Evolutionary conservation across 495 filamentous ascomycete species (phyloP).

Genomic region (Aspergillus egyptiacus): DNA sequence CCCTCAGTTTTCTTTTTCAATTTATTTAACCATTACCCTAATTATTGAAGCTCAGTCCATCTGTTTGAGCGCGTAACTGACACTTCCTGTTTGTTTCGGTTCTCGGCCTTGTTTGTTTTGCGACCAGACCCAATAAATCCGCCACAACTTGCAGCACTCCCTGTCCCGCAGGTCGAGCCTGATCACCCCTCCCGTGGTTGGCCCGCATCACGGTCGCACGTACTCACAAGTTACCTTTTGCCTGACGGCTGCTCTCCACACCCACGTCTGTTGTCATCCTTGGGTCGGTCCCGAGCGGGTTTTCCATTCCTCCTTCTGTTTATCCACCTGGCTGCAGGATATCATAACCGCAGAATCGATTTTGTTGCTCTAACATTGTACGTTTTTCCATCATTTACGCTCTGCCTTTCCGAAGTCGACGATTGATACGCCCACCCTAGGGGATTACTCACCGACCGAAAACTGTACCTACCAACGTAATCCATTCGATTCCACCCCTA

Average conservation of each 20-base stretch:
- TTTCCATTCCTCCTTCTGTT: constrained; percentile 6
- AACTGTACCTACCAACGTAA: constrained; percentile 1
- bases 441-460: constrained; percentile 8
- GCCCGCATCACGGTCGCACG: constrained; percentile 19
- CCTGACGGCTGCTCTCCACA: constrained; percentile 12
- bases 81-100: constrained; percentile 1
- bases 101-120: constrained; percentile 12
- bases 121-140: constrained; percentile 8
- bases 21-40: no score
- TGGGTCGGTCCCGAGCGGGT: constrained; percentile 2
- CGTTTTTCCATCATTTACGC: not conserved
- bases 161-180: constrained; percentile 7
- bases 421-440: constrained; percentile 7
- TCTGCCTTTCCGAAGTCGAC: constrained; percentile 3
- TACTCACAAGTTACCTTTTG: constrained; percentile 10
- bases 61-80: constrained; percentile 7
- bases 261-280: constrained; percentile 23
- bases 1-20: not conserved
- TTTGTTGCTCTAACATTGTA: not conserved
- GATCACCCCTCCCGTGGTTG: constrained; percentile 12
- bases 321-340: not conserved
- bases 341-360: not conserved
- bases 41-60: constrained; percentile 13
- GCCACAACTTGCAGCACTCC: constrained; percentile 7
- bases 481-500: no score